Evolutionary conservation across 2,329 filamentous ascomycete genomes (phyloP).

Genomic region (Ceratocystis cacaofunesta): DNA sequence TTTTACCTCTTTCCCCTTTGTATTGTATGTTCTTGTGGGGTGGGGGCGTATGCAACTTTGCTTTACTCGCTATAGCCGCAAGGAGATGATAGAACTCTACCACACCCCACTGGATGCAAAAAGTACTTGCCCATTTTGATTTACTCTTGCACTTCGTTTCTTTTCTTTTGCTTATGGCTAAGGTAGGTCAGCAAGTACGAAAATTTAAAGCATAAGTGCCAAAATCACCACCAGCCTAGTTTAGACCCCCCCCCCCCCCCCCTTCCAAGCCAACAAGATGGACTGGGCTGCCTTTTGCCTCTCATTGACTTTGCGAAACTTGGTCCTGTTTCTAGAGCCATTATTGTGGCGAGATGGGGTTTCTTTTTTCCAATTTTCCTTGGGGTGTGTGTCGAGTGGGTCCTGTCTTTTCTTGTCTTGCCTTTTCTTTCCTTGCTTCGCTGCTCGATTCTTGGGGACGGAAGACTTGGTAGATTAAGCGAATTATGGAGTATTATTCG

Average conservation of each 20-base stretch:
- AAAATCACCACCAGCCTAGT: background rate
- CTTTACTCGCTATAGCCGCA: background rate
- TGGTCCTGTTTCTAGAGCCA: background rate
- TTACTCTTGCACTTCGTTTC: background rate
- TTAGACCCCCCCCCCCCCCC: background rate
- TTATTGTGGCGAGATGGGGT: background rate
- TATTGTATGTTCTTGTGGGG: background rate
- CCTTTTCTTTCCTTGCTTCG: no score
- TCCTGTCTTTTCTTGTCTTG: background rate
- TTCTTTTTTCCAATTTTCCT: background rate
- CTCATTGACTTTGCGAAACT: background rate
- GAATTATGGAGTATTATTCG: background rate
- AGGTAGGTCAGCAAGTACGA: background rate
- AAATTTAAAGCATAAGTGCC: background rate
- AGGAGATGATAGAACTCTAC: background rate
- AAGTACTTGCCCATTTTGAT: background rate
- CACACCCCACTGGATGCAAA: background rate
- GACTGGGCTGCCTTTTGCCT: background rate
- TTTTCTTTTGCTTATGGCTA: background rate
- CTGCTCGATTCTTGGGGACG: background rate
- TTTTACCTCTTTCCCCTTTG: background rate
- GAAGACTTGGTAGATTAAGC: background rate
- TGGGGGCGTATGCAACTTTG: background rate
- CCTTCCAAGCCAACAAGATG: background rate
- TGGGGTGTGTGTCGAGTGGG: background rate